These are phyloP conservation scores for Globisporangium recalcitrans DNA, from an alignment of 352 stramenopile genomes.

Conservation along the genomic window DNA sequence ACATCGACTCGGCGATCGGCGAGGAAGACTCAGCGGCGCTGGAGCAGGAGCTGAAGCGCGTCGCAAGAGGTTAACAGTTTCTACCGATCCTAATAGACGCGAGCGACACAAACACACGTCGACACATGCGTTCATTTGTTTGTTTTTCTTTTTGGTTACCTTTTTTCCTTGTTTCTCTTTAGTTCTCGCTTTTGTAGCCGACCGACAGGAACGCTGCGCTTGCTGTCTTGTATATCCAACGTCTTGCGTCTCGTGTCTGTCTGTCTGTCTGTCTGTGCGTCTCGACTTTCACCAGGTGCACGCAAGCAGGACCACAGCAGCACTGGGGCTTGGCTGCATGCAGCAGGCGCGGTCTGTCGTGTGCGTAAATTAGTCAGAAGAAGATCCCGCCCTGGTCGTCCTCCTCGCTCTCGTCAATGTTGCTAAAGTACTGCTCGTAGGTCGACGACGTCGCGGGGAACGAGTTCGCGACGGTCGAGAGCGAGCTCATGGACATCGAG, in stretches of 20 bases:
- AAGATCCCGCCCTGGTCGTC: conserved; percentile 84
- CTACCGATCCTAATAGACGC: neutral
- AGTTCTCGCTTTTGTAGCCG: too few species aligned
- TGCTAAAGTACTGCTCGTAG: conserved; percentile 86
- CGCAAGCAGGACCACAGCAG: neutral
- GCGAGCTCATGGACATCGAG: conserved; percentile 85
- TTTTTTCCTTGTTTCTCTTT: neutral
- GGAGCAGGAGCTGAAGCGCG: conserved; percentile 32
- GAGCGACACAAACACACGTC: neutral
- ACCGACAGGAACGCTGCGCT: too few species aligned
- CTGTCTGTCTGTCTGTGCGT: neutral
- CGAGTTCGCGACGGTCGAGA: conserved; percentile 55
- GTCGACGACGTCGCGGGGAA: conserved; percentile 67
- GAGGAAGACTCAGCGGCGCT: conserved; percentile 26
- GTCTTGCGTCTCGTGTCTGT: neutral
- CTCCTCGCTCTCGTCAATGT: conserved; percentile 79
- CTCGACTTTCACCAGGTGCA: neutral
- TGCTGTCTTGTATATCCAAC: neutral
- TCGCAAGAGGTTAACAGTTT: conserved; percentile 11
- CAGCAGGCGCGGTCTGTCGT: neutral
- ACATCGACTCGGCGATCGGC: conserved; percentile 34
- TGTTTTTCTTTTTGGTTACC: conserved; percentile 2
- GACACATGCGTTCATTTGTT: conserved; percentile 6
- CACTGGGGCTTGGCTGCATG: neutral
- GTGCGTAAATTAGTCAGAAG: conserved; percentile 53